Percentiles rank a stretch among this genome's conserved stretches.
Evolutionary conservation across 106 monocot genomes (phyloP).

Genomic region (Ottelia alismoides): DNA sequence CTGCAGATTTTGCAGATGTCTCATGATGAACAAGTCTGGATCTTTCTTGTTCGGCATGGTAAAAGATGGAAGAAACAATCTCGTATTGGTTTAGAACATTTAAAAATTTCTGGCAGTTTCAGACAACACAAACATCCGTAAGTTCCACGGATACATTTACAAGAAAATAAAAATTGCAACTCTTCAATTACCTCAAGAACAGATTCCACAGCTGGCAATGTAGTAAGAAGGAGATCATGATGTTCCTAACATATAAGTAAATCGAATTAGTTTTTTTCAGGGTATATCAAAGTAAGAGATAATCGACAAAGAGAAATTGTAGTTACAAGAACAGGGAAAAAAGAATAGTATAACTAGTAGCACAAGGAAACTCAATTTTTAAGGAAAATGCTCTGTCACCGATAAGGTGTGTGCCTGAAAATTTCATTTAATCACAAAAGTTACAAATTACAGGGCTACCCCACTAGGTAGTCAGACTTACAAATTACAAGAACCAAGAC

Average conservation of each 20-base stretch:
- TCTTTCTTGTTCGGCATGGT: conserved; percentile 81
- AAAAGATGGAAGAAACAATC: conserved; percentile 40
- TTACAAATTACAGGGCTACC: too few relatives aligned
- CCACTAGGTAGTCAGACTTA: too few relatives aligned
- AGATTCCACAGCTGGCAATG: conserved; percentile 64
- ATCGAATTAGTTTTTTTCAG: neutral
- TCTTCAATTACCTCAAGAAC: conserved; percentile 71
- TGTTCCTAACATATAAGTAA: conserved; percentile 48
- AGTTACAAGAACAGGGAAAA: too few relatives aligned
- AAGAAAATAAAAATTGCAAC: neutral
- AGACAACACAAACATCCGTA: conserved; percentile 1
- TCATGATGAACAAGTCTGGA: conserved; percentile 67
- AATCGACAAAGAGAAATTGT: too few relatives aligned
- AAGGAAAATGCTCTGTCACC: too few relatives aligned
- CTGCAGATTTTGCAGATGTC: conserved; percentile 58
- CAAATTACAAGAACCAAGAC: too few relatives aligned
- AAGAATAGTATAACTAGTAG: too few relatives aligned
- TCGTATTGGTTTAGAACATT: conserved; percentile 71
- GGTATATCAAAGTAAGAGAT: too few relatives aligned
- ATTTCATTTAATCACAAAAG: too few relatives aligned
- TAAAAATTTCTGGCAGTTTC: conserved; percentile 60
- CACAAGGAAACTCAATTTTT: neutral
- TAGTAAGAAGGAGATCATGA: conserved; percentile 82
- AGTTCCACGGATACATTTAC: neutral
- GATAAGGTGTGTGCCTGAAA: too few relatives aligned